Percentiles rank a stretch among this genome's conserved stretches.
phyloP scores from a whole-genome alignment of 2,329 filamentous ascomycete species.

The Aureobasidium mangrovei region DNA sequence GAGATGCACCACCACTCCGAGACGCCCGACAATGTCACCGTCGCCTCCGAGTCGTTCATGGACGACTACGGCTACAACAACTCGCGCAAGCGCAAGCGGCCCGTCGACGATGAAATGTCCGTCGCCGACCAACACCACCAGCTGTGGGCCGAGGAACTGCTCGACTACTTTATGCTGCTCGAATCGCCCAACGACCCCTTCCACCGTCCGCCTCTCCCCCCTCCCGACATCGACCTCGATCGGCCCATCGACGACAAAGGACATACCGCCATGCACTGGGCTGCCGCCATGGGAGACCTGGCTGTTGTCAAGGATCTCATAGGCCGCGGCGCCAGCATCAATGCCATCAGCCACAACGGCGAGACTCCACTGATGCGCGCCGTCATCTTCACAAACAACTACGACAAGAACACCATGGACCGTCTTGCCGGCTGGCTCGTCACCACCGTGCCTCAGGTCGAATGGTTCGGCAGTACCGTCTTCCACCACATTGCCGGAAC shows the following conservation, averaged over 20 bases:
- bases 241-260: conserved; percentile 88
- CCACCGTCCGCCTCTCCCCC: conserved; percentile 63
- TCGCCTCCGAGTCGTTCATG: conserved; percentile 68
- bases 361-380: conserved; percentile 93
- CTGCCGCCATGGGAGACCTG: conserved; percentile 91
- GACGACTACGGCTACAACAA: conserved; percentile 68
- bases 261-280: conserved; percentile 94
- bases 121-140: conserved; percentile 74
- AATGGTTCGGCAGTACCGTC: conserved; percentile 75
- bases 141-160: conserved; percentile 81
- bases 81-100: conserved; percentile 68
- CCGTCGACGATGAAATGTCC: conserved; percentile 46
- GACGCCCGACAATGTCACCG: conserved; percentile 72
- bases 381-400: conserved; percentile 94
- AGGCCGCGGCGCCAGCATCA: conserved; percentile 65
- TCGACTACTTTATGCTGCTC: conserved; percentile 86
- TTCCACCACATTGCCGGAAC: conserved; percentile 92
- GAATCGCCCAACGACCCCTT: conserved; percentile 49
- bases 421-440: conserved; percentile 74
- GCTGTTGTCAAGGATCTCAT: conserved; percentile 84
- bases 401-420: conserved; percentile 85
- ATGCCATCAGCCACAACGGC: conserved; percentile 51
- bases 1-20: conserved; percentile 65
- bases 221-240: conserved; percentile 78
- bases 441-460: conserved; percentile 68